Evolutionary conservation across 495 filamentous ascomycete genomes (phyloP).

Genomic region (Pyrenopolyporus hunteri): DNA sequence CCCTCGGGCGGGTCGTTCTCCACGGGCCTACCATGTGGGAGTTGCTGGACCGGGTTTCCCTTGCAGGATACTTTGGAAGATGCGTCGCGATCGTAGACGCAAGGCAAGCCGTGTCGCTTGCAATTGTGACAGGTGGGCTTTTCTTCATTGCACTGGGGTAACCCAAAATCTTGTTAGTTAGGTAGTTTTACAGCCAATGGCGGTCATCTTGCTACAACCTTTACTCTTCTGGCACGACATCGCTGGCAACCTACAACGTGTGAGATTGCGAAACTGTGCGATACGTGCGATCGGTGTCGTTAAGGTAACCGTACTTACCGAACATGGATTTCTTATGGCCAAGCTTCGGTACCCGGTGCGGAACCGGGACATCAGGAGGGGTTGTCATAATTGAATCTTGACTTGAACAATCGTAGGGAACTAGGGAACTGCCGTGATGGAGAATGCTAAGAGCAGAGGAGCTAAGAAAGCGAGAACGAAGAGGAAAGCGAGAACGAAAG

Average conservation of each 20-base stretch:
- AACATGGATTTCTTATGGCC: slow-evolving; percentile 36
- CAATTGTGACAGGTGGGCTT: slow-evolving; percentile 49
- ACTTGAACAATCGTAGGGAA: background rate
- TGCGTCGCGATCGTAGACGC: slow-evolving; percentile 39
- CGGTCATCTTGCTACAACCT: slow-evolving; percentile 33
- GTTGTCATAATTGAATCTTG: slow-evolving; percentile 15
- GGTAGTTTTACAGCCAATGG: background rate
- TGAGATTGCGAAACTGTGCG: slow-evolving; percentile 1
- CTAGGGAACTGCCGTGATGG: background rate
- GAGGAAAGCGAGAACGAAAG: background rate
- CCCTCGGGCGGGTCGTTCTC: slow-evolving; percentile 39
- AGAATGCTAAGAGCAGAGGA: background rate
- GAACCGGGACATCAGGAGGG: background rate
- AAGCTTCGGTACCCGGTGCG: slow-evolving; percentile 13
- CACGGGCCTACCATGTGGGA: background rate
- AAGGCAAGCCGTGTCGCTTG: slow-evolving; percentile 43
- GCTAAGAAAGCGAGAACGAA: slow-evolving; percentile 3
- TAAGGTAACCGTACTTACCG: slow-evolving; percentile 18
- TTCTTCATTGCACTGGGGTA: slow-evolving; percentile 48
- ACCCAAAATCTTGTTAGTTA: background rate
- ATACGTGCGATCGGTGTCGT: too few relatives aligned
- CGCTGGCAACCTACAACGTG: slow-evolving; percentile 43
- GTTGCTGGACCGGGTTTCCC: slow-evolving; percentile 1
- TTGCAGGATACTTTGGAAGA: slow-evolving; percentile 7
- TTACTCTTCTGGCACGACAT: slow-evolving; percentile 47